phyloP scores from a whole-genome alignment of 2,329 filamentous ascomycete species.

The Metarhizium sp. region DNA sequence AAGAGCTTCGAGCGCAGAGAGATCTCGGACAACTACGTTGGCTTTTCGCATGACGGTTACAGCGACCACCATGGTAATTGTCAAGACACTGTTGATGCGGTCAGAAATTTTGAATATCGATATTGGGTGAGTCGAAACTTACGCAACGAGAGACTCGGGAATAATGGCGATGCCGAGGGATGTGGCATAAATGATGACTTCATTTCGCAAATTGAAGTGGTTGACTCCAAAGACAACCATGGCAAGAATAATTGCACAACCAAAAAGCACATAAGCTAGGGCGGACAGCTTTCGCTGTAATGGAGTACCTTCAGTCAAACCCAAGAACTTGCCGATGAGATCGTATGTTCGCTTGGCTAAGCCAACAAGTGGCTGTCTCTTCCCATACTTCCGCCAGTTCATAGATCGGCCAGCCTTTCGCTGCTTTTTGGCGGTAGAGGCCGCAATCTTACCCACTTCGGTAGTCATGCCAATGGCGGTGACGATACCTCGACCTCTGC shows the following conservation, averaged over 20 bases:
- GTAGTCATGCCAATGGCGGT: slow-evolving; percentile 63
- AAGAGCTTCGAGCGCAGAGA: slow-evolving; percentile 59
- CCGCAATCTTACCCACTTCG: slow-evolving; percentile 62
- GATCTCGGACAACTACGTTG: slow-evolving; percentile 55
- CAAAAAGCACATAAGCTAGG: slow-evolving; percentile 68
- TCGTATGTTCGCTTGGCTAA: slow-evolving; percentile 37
- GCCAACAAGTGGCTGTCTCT: slow-evolving; percentile 38
- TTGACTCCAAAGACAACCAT: slow-evolving; percentile 51
- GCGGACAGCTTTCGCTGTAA: slow-evolving; percentile 71
- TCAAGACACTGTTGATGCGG: slow-evolving; percentile 40
- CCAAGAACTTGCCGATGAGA: slow-evolving; percentile 48
- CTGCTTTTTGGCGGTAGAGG: slow-evolving; percentile 41
- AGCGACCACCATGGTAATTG: slow-evolving; percentile 60
- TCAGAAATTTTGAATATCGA: slow-evolving; percentile 6
- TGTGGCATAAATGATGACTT: slow-evolving; percentile 49
- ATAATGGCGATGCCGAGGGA: slow-evolving; percentile 54
- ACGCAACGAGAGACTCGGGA: slow-evolving; percentile 55
- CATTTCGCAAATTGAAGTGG: slow-evolving; percentile 38
- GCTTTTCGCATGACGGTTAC: slow-evolving; percentile 55
- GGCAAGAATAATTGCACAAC: slow-evolving; percentile 51
- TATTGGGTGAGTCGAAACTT: slow-evolving; percentile 15
- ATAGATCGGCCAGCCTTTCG: slow-evolving; percentile 45
- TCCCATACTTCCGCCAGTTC: slow-evolving; percentile 45
- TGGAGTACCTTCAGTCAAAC: slow-evolving; percentile 59
- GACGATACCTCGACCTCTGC: slow-evolving; percentile 63